phyloP scores from a whole-genome alignment of 495 filamentous ascomycete genomes.

The Trichoderma virens region DNA sequence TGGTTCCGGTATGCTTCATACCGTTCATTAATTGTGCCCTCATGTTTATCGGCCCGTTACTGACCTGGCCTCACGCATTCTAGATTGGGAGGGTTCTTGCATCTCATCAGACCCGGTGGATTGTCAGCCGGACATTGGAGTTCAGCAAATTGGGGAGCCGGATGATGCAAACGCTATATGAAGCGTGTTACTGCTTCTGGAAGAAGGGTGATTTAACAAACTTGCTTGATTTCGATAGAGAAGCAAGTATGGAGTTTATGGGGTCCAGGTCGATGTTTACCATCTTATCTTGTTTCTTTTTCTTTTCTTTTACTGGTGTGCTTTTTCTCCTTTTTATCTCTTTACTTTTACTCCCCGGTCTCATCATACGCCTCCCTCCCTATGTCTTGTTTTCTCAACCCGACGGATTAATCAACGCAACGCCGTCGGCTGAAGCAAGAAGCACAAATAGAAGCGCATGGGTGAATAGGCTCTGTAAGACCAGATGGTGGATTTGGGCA shows the following conservation, averaged over 20 bases:
- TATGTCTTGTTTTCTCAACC: neutral
- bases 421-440: neutral
- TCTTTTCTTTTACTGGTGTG: neutral
- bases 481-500: neutral
- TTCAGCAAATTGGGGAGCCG: constrained; percentile 26
- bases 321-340: neutral
- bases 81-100: constrained; percentile 40
- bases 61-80: constrained; percentile 23
- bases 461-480: neutral
- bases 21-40: neutral
- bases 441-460: neutral
- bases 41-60: no score
- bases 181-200: neutral
- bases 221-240: neutral
- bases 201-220: neutral
- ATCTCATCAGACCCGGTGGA: constrained; percentile 33
- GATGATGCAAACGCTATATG: neutral
- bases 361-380: neutral
- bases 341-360: neutral
- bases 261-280: neutral
- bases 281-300: neutral
- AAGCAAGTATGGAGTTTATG: neutral
- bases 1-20: constrained; percentile 39
- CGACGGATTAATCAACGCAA: neutral
- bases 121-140: constrained; percentile 28